These are phyloP conservation scores for Phylloporus scabripes DNA, from an alignment of 768 basidiomycete species.

Conservation along the genomic window DNA sequence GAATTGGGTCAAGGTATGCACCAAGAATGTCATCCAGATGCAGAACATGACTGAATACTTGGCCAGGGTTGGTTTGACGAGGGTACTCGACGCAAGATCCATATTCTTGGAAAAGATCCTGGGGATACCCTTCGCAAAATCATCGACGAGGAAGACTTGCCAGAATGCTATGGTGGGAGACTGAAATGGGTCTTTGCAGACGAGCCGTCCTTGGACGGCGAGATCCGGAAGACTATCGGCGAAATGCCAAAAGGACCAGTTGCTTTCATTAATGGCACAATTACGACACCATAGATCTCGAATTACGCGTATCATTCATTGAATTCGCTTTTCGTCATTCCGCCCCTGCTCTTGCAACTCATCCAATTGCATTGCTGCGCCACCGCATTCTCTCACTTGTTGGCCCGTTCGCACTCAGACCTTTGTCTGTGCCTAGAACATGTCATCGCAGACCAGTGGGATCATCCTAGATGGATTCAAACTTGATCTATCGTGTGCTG, in stretches of 20 bases:
- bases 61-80: constrained; percentile 72
- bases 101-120: constrained; percentile 61
- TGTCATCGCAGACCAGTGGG: no score
- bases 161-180: constrained; percentile 67
- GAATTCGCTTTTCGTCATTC: no score
- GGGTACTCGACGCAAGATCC: constrained; percentile 70
- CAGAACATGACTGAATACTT: background rate
- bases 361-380: no score
- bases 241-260: constrained; percentile 53
- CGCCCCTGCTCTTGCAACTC: no score
- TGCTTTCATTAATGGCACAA: constrained; percentile 43
- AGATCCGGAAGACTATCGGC: constrained; percentile 40
- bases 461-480: no score
- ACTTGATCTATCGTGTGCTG: no score
- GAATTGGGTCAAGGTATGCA: constrained; percentile 71
- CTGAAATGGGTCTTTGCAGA: constrained; percentile 68
- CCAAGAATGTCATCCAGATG: background rate
- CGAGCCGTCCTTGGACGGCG: constrained; percentile 59
- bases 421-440: no score
- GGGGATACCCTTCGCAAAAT: constrained; percentile 47
- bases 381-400: no score
- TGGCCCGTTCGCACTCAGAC: no score
- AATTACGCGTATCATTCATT: background rate
- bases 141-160: constrained; percentile 47
- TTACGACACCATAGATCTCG: constrained; percentile 22